Conservation (phyloP, 352 stramenopile genomes). For the Pythium aristosporum region DNA sequence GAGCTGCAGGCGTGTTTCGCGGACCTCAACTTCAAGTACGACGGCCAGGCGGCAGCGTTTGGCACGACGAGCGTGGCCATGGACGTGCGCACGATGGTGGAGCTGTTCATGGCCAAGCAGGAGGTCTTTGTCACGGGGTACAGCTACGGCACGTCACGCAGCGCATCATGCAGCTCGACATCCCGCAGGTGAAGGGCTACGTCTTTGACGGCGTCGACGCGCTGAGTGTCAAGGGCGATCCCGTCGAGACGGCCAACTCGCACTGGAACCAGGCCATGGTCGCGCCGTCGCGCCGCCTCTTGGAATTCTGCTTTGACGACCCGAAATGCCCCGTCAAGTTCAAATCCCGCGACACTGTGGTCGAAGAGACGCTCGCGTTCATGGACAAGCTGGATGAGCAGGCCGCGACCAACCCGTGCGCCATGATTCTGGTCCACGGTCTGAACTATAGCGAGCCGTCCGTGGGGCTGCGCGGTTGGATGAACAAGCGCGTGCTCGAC, state of each 20-base stretch:
- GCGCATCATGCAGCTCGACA: conserved; percentile 29
- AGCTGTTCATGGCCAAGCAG: conserved; percentile 20
- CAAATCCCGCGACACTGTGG: conserved; percentile 14
- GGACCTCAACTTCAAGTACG: conserved; percentile 30
- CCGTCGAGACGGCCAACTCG: conserved; percentile 9
- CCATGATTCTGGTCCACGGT: background rate
- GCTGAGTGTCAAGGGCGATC: conserved; percentile 8
- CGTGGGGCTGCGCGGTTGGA: background rate
- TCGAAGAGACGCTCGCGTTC: conserved; percentile 17
- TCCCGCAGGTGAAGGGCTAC: conserved; percentile 28
- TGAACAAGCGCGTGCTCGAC: background rate
- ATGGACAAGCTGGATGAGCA: conserved; percentile 18
- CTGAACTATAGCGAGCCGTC: conserved; percentile 3
- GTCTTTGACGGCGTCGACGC: conserved; percentile 30
- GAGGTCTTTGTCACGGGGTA: conserved; percentile 22
- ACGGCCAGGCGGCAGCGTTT: conserved; percentile 20
- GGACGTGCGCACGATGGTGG: conserved; percentile 28
- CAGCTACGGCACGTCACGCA: conserved; percentile 37
- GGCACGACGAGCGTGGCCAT: conserved; percentile 24
- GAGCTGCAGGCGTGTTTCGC: conserved; percentile 26
- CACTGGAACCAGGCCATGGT: conserved; percentile 23
- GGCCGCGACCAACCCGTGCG: conserved; percentile 18
- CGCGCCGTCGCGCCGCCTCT: conserved; percentile 7
- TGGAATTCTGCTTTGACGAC: conserved; percentile 25
- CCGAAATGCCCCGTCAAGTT: conserved; percentile 12